These are phyloP conservation scores for Cystobasidiopsis lactophilus DNA, from an alignment of 768 basidiomycete genomes.

Conservation along the genomic window DNA sequence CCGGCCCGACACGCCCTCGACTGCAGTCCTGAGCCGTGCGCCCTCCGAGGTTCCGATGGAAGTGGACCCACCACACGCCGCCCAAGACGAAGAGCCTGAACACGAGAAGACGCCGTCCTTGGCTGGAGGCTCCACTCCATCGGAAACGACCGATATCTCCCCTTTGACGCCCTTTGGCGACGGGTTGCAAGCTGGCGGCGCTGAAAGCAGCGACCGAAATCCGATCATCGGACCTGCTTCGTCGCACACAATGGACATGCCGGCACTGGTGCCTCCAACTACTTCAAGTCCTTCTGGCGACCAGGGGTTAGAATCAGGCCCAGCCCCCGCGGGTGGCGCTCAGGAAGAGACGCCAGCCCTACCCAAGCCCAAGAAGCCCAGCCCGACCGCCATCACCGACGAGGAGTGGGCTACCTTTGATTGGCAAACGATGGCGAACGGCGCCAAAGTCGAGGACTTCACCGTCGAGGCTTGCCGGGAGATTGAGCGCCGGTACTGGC, in stretches of 20 bases:
- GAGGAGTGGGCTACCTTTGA: slow-evolving; percentile 18
- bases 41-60: too few species aligned
- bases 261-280: not conserved
- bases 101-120: not conserved
- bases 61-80: not conserved
- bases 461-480: slow-evolving; percentile 68
- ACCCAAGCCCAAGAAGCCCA: slow-evolving; percentile 23
- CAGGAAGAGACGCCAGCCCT: not conserved
- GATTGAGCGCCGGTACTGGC: slow-evolving; percentile 77
- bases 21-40: too few species aligned
- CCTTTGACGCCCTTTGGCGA: too few species aligned
- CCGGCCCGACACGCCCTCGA: not conserved
- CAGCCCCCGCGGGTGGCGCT: too few species aligned
- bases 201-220: too few species aligned
- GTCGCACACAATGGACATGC: too few species aligned
- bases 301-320: too few species aligned
- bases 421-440: slow-evolving; percentile 14
- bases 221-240: too few species aligned
- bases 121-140: too few species aligned
- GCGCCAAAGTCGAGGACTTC: slow-evolving; percentile 42
- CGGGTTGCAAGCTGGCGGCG: too few species aligned
- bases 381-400: slow-evolving; percentile 10
- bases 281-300: not conserved
- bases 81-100: not conserved
- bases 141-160: not conserved